Evolutionary conservation across 352 stramenopile species (phyloP), one percentile per base, ranked within the genome.

Genomic region (Pythium aquatile): DNA sequence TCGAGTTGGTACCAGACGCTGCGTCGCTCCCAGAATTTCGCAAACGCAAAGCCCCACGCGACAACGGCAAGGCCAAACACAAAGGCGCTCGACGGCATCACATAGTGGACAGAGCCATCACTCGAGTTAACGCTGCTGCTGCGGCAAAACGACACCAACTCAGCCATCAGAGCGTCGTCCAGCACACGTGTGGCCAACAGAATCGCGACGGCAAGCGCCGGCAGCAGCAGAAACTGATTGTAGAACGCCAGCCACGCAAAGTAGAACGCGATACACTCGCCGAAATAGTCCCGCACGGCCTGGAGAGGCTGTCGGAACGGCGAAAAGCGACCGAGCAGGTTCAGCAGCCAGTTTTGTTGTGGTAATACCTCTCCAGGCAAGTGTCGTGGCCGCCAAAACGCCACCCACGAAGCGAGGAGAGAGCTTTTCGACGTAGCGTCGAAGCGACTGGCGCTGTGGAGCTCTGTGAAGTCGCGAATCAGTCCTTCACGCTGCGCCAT

Each of bases 241-340:
- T 96, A 97, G 40, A 88, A 87, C 3, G 75, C 74, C 26, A 96
- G 61, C 80, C 88, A 97, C 16, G 90, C 91, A 74, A 97, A 97
- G 79, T 97, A 97, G 54, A 96, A 97, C 24, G 82, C 91, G 30
- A 96, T 76, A 26, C 72, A 62, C 58, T 97, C 88, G 28, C 90
- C 91, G 75, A 96, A 97, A 67, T 97, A 97, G 57, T 93, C 76
- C 10, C 80, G 74, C 2, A 97, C 75, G 37, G 70, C 47, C 55
- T 89, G 81, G 2, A 97, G 69, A 2, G 90, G 90, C 66, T 97
- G 89, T 0, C 74, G 78, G 44, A 94, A 85, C 10, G 81, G 78
- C 16, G 69, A 68, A 5, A 77, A 29, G 1, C 81, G 72, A 8
- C 61, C 68, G 0, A 87, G 40, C 39, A 73, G 58, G 59, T 77